Conservation (phyloP, 805 yeast genomes). For the Sugiyamaella smithiae region DNA sequence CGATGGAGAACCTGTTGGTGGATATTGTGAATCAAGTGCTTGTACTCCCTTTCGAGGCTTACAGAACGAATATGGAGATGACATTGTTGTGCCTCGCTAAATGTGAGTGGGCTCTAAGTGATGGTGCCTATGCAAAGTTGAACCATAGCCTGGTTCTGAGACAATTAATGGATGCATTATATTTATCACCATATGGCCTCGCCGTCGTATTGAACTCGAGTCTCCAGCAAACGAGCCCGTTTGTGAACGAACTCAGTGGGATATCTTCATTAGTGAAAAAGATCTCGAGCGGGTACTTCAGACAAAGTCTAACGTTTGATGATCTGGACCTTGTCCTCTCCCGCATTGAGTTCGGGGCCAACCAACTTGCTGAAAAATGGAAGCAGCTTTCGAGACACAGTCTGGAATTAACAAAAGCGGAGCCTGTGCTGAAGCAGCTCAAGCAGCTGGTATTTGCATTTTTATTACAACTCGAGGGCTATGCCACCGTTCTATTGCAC, state of each 20-base stretch:
- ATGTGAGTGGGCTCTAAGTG: conserved; percentile 5
- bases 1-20: conserved; percentile 8
- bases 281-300: conserved; percentile 2
- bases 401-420: neutral
- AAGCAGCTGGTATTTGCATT: conserved; percentile 27
- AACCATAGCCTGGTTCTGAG: conserved; percentile 1
- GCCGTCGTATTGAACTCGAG: neutral
- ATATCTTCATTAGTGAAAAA: conserved; percentile 18
- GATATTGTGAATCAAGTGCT: conserved; percentile 6
- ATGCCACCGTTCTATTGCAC: conserved; percentile 20
- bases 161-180: neutral
- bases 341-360: neutral
- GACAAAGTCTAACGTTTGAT: neutral
- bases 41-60: neutral
- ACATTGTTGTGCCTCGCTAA: conserved; percentile 7
- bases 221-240: neutral
- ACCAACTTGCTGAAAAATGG: neutral
- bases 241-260: conserved; percentile 11
- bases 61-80: conserved; percentile 2
- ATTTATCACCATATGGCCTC: neutral
- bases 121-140: neutral
- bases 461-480: conserved; percentile 28
- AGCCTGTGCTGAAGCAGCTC: conserved; percentile 19
- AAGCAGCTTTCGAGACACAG: too few species aligned
- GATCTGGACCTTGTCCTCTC: conserved; percentile 13